Evolutionary conservation across 371 early-diverging fungal genomes (phyloP), one percentile per base, ranked within the genome.

Genomic region (Gilbertella persicaria): DNA sequence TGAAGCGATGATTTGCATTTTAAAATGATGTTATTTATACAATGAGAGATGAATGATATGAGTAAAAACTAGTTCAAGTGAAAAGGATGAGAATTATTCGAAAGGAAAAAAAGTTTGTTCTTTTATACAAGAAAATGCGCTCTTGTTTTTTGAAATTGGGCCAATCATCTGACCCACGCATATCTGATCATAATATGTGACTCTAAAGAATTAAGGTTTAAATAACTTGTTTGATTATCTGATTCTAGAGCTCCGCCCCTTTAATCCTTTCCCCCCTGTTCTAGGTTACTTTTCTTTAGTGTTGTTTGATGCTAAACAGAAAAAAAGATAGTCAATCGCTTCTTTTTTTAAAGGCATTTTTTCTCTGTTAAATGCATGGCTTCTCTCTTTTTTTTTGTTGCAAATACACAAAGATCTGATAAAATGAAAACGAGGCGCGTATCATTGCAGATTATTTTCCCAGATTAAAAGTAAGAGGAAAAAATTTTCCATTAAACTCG

Each of bases 111-210:
- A 23, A 49, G 17, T 26, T 24, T 46, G 40, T 42, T 50, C 45
- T 42, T 55, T 53, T 59, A 52, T 51, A 55, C 37, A 14, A 33
- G 40, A 50, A 54, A 12, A 24, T 28, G 33, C n/a, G 21, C 41
- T 47, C n/a, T 30, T 17, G 3, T 16, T 39, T 33, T 14, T 10
- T 44, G 47, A 19, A 26, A 37, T 50, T 41, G 23, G 21, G 42
- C 64, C 64, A 64, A 64, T 64, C 24, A 64, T 24, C 51, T 25
- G 13, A 16, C 10, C 26, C 46, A 17, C 28, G n/a, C 50, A 55
- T 59, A 64, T 64, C 64, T 59, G 64, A 64, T 64, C 52, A 38
- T 59, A 17, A 30, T 48, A 46, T 48, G 58, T 62, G 63, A 58
- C 53, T 29, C 33, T 30, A 29, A 47, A 30, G 38, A 43, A 33